A percentile compares a stretch with the other conserved stretches of the same genome.
These are phyloP conservation scores for Russula earlei DNA, from an alignment of 768 basidiomycete genomes.

Conservation along the genomic window DNA sequence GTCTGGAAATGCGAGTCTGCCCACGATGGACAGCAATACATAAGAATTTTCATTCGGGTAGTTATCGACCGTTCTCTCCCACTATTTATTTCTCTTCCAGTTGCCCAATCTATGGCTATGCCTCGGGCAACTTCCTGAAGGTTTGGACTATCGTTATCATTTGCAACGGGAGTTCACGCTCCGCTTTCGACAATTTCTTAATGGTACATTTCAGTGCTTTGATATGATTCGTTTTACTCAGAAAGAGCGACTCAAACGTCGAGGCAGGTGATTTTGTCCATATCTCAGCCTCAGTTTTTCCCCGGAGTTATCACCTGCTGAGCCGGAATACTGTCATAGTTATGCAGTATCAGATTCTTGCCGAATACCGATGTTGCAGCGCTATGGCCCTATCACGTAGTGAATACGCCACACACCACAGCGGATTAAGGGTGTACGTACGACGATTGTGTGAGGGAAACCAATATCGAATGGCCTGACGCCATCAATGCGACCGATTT, in stretches of 20 bases:
- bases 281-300: not conserved
- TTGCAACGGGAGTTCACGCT: too few species aligned
- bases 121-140: too few species aligned
- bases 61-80: too few species aligned
- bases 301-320: not conserved
- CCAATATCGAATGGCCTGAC: constrained; percentile 37
- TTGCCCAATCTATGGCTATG: too few species aligned
- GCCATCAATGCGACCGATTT: constrained; percentile 38
- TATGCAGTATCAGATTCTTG: not conserved
- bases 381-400: not conserved
- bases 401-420: not conserved
- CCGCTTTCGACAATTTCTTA: too few species aligned
- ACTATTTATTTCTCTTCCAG: too few species aligned
- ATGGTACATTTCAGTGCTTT: not conserved
- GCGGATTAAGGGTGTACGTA: constrained; percentile 19
- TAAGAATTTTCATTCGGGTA: too few species aligned
- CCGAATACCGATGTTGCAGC: not conserved
- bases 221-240: too few species aligned
- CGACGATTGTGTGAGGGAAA: constrained; percentile 32
- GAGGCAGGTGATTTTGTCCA: not conserved
- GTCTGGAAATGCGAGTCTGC: too few species aligned
- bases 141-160: too few species aligned
- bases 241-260: not conserved
- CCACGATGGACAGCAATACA: too few species aligned
- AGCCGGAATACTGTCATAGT: not conserved